phyloP scores from a whole-genome alignment of 371 early-diverging fungal genomes.

The Blakeslea trispora region DNA sequence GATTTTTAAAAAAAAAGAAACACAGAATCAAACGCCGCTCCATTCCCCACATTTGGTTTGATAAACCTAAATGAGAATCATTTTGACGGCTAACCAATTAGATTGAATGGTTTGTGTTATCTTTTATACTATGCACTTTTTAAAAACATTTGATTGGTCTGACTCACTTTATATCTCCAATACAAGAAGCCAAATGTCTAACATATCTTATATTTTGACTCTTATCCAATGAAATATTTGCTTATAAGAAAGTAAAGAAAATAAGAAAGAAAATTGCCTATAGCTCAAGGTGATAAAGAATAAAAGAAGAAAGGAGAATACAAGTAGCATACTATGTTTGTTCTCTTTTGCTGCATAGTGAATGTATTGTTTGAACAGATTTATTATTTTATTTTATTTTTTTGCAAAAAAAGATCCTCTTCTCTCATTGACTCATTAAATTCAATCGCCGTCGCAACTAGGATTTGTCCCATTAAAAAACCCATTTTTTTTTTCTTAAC shows the following conservation, averaged over 20 bases:
- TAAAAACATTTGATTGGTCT: conserved; percentile 21
- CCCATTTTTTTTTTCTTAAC: conserved; percentile 8
- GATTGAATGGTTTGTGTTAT: conserved; percentile 5
- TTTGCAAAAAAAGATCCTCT: too few relatives aligned
- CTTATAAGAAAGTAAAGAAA: too few relatives aligned
- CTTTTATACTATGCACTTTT: conserved; percentile 20
- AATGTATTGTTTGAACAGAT: too few relatives aligned
- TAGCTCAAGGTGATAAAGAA: neutral
- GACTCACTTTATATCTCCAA: conserved; percentile 29
- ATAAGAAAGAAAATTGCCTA: too few relatives aligned
- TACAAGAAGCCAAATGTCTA: conserved; percentile 3
- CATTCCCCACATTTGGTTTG: conserved; percentile 25
- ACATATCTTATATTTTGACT: too few relatives aligned
- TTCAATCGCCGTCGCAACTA: conserved; percentile 17
- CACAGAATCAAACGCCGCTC: neutral
- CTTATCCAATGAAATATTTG: neutral
- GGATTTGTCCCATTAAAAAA: conserved; percentile 16
- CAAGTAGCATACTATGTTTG: too few relatives aligned
- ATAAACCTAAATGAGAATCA: conserved; percentile 26
- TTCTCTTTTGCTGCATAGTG: too few relatives aligned
- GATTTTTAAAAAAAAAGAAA: too few relatives aligned
- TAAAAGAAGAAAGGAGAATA: conserved; percentile 5
- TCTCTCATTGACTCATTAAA: conserved; percentile 12
- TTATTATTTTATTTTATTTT: neutral
- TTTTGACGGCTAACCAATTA: conserved; percentile 30